Evolutionary conservation across 148 eudicot genomes (phyloP), one percentile per base, ranked within the genome.

Genomic region (Arctostaphylos glauca): DNA sequence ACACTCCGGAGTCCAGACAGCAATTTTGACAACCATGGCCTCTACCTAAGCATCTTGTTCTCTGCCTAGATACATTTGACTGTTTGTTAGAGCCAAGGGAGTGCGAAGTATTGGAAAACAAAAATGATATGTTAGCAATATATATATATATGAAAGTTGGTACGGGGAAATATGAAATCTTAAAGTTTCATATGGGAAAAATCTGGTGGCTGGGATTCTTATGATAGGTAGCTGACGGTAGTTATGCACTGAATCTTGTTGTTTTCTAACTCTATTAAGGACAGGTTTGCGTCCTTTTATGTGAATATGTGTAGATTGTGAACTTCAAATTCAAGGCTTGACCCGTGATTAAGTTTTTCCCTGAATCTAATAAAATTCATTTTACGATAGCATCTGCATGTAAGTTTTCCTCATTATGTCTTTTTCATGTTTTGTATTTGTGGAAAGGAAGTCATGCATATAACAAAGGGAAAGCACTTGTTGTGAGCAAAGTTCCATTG

Each of bases 361-460:
- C 62, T 54, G 25, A 70, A 53, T 38, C 21, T 52, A 53, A n/a
- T 1, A 38, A 21, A 41, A 70, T 23, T 70, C 31, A 41, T 23
- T 23, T 64, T 48, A 9, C 49, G 16, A 9, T 80, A 3, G 76
- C 58, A 47, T n/a, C 25, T 50, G 53, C 38, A 19, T 15, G 64
- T 46, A 74, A 73, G 18, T 41, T 25, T 75, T 60, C 60, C 59
- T 84, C 50, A 64, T 83, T 21, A 15, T 68, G 64, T 83, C 68
- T 76, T 72, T 81, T 68, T 48, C 41, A 74, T 81, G 23, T 68
- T 82, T 89, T 82, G 82, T 83, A 60, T 80, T 89, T 91, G 91
- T 92, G 85, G 94, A 77, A 96, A 94, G 91, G 83, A 86, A 96
- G 98, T 87, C 99, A 93, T 92, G 98, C 94, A 19, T 96, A 96